Evolutionary conservation across 495 filamentous ascomycete genomes (phyloP), one percentile per base, ranked within the genome.

Genomic region (Terfezia boudieri): DNA sequence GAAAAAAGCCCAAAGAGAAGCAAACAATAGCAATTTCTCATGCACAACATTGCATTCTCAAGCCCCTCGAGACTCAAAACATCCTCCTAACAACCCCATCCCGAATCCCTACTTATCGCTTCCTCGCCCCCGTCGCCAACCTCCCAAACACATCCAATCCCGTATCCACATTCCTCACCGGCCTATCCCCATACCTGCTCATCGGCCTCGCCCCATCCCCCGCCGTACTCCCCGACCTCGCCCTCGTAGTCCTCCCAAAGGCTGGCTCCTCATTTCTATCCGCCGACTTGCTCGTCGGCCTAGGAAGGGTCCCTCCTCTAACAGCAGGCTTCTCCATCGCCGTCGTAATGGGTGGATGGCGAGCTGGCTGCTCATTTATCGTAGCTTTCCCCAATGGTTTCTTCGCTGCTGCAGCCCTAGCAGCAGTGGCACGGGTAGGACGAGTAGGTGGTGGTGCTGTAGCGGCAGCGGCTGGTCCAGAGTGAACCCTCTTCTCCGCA

Each of bases 401-500:
- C 14, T 60, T 54, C 36, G 50, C 56, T 10, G 58, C 58, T 9
- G 54, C 56, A 26, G 52, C 48, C 26, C 55, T 55, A 16, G 53
- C 36, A 12, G 50, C 59, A 17, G 54, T 55, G 53, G 59, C 59
- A 20, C 41, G 14, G 41, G 41, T 20, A 46, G 41, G 41, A 14
- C 41, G 12, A 20, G 41, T 46, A 32, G 26, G 26, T 32, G 26
- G 26, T 32, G 2, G 41, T 14, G 14, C 14, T 14, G 41, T 9
- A 14, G 41, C 4, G 14, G 12, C 16, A 51, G 55, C 38, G 52
- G 59, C 9, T 56, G 60, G 12, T 22, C 51, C 58, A 55, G 55
- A 10, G 55, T 56, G 14, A 41, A 54, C 49, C 58, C 58, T 62
- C 54, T 64, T 64, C 61, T 64, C 63, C 26, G 64, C 32, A 12